Conservation (phyloP, 2,329 filamentous ascomycete genomes). For the Colletotrichum sp. region DNA sequence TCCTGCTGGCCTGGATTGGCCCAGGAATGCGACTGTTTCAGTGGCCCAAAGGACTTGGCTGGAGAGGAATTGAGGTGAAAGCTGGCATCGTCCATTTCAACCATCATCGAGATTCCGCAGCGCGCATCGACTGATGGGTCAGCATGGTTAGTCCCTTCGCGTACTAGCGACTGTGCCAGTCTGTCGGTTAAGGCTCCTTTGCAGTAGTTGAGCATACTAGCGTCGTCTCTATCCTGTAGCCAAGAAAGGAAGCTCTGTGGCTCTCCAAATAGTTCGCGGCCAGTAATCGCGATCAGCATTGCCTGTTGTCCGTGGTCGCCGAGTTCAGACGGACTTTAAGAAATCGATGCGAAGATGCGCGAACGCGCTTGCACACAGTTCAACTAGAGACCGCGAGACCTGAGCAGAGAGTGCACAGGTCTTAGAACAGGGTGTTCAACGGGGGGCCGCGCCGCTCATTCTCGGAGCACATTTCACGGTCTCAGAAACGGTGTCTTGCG, state of each 20-base stretch:
- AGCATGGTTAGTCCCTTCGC: neutral
- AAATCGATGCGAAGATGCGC: neutral
- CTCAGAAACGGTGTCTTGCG: neutral
- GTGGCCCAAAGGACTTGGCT: neutral
- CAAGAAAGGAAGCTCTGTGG: neutral
- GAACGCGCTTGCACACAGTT: neutral
- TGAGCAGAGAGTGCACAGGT: neutral
- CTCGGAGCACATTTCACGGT: neutral
- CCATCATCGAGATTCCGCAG: neutral
- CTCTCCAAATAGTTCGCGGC: neutral
- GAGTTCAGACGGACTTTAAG: neutral
- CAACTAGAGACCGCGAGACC: neutral
- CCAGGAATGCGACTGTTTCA: neutral
- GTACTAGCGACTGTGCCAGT: neutral
- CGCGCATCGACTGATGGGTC: neutral
- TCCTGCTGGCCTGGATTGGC: neutral
- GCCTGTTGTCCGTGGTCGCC: neutral
- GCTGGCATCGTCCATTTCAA: neutral
- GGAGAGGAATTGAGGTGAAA: neutral
- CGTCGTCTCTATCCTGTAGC: neutral
- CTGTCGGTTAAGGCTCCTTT: conserved; percentile 3
- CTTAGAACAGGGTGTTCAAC: neutral
- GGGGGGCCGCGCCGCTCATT: neutral
- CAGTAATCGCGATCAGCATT: neutral
- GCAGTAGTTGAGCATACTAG: neutral